Base-by-base conservation (phyloP, 371 early-diverging fungal genomes). In the Lichtheimia ornata region DNA sequence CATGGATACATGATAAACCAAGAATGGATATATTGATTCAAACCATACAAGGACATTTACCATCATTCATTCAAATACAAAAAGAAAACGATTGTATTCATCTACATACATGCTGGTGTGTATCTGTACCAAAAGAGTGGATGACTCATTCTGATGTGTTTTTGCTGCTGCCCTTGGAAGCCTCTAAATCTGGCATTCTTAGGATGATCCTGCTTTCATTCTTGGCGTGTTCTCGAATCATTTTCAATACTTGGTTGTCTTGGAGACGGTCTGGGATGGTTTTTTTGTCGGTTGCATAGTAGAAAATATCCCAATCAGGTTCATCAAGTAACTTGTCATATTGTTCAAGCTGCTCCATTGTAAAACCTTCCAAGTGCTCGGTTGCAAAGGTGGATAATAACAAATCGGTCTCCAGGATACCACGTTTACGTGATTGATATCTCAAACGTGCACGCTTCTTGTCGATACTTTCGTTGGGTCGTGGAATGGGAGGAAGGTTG, bases 241-340 rank as follows among this genome's bases (percentile, higher is more conserved):
- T 80, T 17, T 74, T 68, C 70, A 93, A 81, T 4, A 92, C 85
- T 0, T 67, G 49, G 60, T 82, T 84, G 0, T 70, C 60, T 56
- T 69, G 57, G 70, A 89, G 76, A 12, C 65, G 54, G 30, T 83
- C 81, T 1, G 94, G 94, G 11, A 86, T 71, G 14, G 73, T 66
- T 61, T 88, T 90, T 69, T 88, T 88, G 25, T 79, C 76, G 0
- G 91, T 91, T 4, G 87, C 87, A 93, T 94, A 97, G 67, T 97
- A 95, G 69, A 92, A 97, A 62, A 97, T 92, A 72, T 96, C 97
- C 97, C 97, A 97, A 72, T 97, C 97, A 28, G 93, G 92, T 63
- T 94, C 92, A 67, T 94, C 90, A 70, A 98, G 74, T 56, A 98
- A 71, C 56, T 77, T 64, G 67, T 96, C 98, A 56, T 91, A 90